Evolutionary conservation across 345 rosid species (phyloP), one percentile per base, ranked within the genome.

Genomic region (Eucalyptus pumila): DNA sequence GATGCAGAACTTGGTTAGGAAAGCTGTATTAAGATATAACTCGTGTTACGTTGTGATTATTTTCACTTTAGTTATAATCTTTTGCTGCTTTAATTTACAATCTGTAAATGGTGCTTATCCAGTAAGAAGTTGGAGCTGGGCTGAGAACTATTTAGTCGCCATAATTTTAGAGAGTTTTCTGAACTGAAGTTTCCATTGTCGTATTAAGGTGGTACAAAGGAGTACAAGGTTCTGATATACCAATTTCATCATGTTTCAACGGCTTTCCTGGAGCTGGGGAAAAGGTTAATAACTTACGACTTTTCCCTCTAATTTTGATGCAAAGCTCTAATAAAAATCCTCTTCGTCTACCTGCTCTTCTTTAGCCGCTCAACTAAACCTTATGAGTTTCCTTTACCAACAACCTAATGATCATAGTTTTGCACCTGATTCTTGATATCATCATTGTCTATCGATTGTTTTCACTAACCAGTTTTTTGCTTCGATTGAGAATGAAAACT

Each of bases 141-240:
- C 62, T 23, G 12, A 26, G 62, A 56, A 56, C 62, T 56, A 56
- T 56, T 56, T 13, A 56, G 62, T 24, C 13, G 14, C 30, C 30
- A 24, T 13, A 56, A 56, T 56, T 56, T 56, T 56, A 34, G 14
- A 4, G 32, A 44, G 24, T 17, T 47, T 12, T 30, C 26, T 30
- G 52, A 51, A 27, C 32, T 9, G n/a, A 14, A 44, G 32, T 56
- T 62, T 62, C 51, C 6, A 17, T 87, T 87, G 65, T 87, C 65
- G 47, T 62, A 23, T 90, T 91, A 88, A 97, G 99, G 99, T 92
- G 99, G 99, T 90, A 94, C 95, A 26, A 94, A 96, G 90, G 91
- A 95, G 19, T 95, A 95, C 92, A 96, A 94, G 93, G 96, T 95
- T 94, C 94, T 96, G 60, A 97, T 96, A 99, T 98, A 96, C 88